Percentiles rank a stretch among this genome's conserved stretches.
phyloP scores from a whole-genome alignment of 2,329 filamentous ascomycete genomes.

The Nannizziopsis barbatae region DNA sequence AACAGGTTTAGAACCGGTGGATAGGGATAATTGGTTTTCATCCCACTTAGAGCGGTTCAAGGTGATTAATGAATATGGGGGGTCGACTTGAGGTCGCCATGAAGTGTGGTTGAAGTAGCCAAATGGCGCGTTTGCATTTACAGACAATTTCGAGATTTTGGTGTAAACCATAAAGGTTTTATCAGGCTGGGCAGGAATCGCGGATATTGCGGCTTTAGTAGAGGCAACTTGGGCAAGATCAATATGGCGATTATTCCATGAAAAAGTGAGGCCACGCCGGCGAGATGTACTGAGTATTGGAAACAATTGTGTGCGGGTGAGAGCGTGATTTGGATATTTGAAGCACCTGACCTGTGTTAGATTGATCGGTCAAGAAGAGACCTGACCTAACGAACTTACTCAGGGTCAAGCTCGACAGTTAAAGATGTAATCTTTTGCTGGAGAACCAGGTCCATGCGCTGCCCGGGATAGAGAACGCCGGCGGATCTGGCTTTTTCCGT shows the following conservation, averaged over 20 bases:
- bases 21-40: conserved; percentile 32
- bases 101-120: conserved; percentile 41
- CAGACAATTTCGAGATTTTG: conserved; percentile 37
- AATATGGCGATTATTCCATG: conserved; percentile 12
- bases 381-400: conserved; percentile 20
- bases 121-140: conserved; percentile 34
- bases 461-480: conserved; percentile 37
- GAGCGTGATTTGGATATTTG: conserved; percentile 36
- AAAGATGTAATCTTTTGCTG: conserved; percentile 19
- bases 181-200: conserved; percentile 24
- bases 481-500: conserved; percentile 22
- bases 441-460: conserved; percentile 36
- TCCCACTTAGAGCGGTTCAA: conserved; percentile 33
- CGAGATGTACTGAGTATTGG: conserved; percentile 16
- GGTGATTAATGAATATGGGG: conserved; percentile 25
- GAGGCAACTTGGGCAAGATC: conserved; percentile 23
- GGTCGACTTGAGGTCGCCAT: conserved; percentile 32
- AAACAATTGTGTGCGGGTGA: conserved; percentile 32
- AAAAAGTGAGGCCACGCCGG: neutral
- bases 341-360: conserved; percentile 27
- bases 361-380: conserved; percentile 10
- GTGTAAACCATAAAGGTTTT: conserved; percentile 38
- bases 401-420: conserved; percentile 28
- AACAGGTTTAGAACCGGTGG: conserved; percentile 19
- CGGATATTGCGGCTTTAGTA: conserved; percentile 20